A percentile compares a stretch with the other conserved stretches of the same genome.
Evolutionary conservation across 169 alveolate genomes (phyloP).

Genomic region (Cryptosporidium sp.): DNA sequence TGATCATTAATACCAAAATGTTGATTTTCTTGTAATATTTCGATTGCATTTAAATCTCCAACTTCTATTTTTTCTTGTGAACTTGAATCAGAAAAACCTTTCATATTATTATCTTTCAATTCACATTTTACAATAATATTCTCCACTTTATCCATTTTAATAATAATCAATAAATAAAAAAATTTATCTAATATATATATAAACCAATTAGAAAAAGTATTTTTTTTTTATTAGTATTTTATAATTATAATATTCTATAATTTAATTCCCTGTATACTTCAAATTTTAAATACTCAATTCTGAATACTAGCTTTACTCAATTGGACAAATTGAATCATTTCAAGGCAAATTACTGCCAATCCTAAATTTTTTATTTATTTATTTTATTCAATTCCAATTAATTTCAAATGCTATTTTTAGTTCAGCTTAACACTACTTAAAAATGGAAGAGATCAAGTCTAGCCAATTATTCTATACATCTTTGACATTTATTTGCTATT

Average conservation of each 20-base stretch:
- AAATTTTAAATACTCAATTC: background rate
- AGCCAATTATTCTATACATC: background rate
- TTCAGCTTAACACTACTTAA: background rate
- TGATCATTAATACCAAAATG: background rate
- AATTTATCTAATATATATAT: background rate
- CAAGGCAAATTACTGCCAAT: background rate
- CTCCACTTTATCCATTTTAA: background rate
- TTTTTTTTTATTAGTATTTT: background rate
- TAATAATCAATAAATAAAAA: background rate
- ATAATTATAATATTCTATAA: too few species aligned
- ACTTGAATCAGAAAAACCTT: slow-evolving; percentile 29
- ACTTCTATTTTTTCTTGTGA: slow-evolving; percentile 40
- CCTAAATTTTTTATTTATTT: background rate
- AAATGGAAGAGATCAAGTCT: background rate
- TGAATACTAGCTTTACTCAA: background rate
- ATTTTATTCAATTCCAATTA: background rate
- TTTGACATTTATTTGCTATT: background rate
- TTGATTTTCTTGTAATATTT: background rate
- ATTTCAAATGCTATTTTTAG: background rate
- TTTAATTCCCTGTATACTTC: too few species aligned
- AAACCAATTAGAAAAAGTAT: background rate
- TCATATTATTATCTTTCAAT: background rate
- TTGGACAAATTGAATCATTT: background rate
- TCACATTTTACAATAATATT: slow-evolving; percentile 34
- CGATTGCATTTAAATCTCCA: slow-evolving; percentile 32